phyloP scores from a whole-genome alignment of 164 flowering plant species.

The Vitis vinifera region ASM3070453v1 NC_081817.1:29620501-29621000 shows the following conservation, averaged over 20 bases:
- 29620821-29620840: not conserved
- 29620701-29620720: constrained; percentile 4
- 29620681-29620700: not conserved
- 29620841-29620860: not conserved
- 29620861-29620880: not conserved
- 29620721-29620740: constrained; percentile 35
- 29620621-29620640: too few relatives aligned
- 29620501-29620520: too few relatives aligned
- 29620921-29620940: not conserved
- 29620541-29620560: too few relatives aligned
- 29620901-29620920: not conserved
- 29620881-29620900: not conserved
- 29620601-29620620: too few relatives aligned
- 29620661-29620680: not conserved
- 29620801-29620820: constrained; percentile 63
- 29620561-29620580: too few relatives aligned
- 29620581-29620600: too few relatives aligned
- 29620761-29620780: constrained; percentile 93
- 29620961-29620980: not conserved
- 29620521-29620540: too few relatives aligned
- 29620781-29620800: constrained; percentile 76
- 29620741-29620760: constrained; percentile 88
- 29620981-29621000: not conserved
- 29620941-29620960: not conserved
- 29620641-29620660: not conserved